These are phyloP conservation scores for Microstegium vimineum DNA, from an alignment of 176 grass and related monocot species.

Conservation along the genomic window DNA sequence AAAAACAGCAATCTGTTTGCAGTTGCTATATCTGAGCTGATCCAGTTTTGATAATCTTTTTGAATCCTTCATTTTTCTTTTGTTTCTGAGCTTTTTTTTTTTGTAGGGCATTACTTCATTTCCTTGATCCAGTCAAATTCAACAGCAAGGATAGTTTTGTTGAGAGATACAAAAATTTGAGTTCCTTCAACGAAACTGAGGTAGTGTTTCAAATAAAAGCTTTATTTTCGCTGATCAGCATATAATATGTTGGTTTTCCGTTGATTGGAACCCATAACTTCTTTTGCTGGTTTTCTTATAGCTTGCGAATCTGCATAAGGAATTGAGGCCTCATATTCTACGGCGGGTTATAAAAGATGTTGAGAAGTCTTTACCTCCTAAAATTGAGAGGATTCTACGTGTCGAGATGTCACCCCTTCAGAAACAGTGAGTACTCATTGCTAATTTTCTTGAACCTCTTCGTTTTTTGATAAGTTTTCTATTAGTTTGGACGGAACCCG, in stretches of 20 bases:
- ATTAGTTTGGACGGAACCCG: not conserved
- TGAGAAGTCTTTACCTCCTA: constrained; percentile 97
- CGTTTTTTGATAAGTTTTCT: not conserved
- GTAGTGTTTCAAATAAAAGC: constrained; percentile 22
- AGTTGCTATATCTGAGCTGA: not conserved
- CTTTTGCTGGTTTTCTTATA: constrained; percentile 32
- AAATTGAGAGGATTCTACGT: constrained; percentile 97
- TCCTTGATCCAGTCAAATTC: constrained; percentile 93
- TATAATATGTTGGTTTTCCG: not conserved
- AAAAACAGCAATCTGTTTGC: constrained; percentile 6
- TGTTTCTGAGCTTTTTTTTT: constrained; percentile 1
- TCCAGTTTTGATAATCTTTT: not conserved
- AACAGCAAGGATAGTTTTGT: constrained; percentile 96
- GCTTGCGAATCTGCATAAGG: constrained; percentile 97
- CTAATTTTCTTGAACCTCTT: not conserved
- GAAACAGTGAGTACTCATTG: constrained; percentile 64
- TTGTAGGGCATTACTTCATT: constrained; percentile 93
- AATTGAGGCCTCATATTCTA: constrained; percentile 95
- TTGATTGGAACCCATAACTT: constrained; percentile 22
- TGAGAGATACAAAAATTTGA: constrained; percentile 97
- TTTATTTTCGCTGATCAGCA: not conserved
- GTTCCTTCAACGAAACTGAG: constrained; percentile 91
- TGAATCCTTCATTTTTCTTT: not conserved
- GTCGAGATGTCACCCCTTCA: constrained; percentile 98
- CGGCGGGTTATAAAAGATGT: constrained; percentile 98